Conservation (phyloP, 371 early-diverging fungal genomes). For the Syncephalis plumigaleata region DNA sequence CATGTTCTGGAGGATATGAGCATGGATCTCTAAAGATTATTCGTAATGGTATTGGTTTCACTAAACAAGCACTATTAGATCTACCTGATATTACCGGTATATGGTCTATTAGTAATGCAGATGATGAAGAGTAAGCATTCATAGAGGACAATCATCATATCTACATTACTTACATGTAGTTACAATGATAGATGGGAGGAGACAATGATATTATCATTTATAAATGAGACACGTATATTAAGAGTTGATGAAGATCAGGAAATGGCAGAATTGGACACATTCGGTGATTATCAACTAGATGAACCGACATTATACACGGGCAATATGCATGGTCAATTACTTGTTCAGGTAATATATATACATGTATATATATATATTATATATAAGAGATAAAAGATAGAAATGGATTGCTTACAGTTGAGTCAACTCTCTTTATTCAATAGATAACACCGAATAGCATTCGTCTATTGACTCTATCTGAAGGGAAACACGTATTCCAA, state of each 20-base stretch:
- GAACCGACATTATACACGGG: slow-evolving; percentile 26
- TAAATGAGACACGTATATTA: slow-evolving; percentile 27
- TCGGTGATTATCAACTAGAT: slow-evolving; percentile 20
- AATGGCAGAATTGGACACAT: slow-evolving; percentile 22
- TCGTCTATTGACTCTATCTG: slow-evolving; percentile 20
- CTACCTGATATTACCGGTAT: slow-evolving; percentile 41
- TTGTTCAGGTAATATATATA: slow-evolving; percentile 23
- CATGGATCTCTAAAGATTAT: slow-evolving; percentile 66
- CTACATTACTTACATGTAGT: neutral
- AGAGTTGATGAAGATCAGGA: slow-evolving; percentile 14
- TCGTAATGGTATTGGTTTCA: slow-evolving; percentile 75
- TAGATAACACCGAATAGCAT: slow-evolving; percentile 38
- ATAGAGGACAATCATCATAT: neutral
- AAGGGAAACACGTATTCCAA: slow-evolving; percentile 16
- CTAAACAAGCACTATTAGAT: slow-evolving; percentile 30
- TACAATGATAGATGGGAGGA: slow-evolving; percentile 17
- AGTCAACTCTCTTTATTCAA: too few species aligned
- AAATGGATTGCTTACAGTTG: too few species aligned
- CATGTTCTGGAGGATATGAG: slow-evolving; percentile 66
- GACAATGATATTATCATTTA: slow-evolving; percentile 32
- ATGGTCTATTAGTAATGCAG: slow-evolving; percentile 40
- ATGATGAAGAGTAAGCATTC: slow-evolving; percentile 8
- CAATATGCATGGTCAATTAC: slow-evolving; percentile 14
- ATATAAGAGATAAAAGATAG: neutral
- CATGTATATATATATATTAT: neutral